Conservation (phyloP, 2,329 filamentous ascomycete species). For the Fusarium denticulatum region DNA sequence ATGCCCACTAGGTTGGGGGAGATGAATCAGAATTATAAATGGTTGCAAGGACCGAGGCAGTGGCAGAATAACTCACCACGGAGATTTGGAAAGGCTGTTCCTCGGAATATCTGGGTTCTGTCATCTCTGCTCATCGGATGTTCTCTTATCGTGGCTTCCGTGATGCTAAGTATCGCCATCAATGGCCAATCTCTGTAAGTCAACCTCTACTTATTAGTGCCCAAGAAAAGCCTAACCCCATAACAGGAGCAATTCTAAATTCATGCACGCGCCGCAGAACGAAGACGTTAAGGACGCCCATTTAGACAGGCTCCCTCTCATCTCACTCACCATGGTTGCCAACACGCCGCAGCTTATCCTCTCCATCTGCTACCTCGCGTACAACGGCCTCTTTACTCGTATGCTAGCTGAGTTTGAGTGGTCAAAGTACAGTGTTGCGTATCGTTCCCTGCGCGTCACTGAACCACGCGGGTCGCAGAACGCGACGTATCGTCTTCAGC, state of each 20-base stretch:
- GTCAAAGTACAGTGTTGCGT: conserved; percentile 16
- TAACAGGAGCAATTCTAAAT: background rate
- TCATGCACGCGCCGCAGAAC: conserved; percentile 14
- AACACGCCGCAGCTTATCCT: conserved; percentile 26
- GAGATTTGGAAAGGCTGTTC: conserved; percentile 12
- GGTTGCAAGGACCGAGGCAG: conserved; percentile 8
- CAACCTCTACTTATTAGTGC: rapidly evolving
- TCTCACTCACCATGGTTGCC: conserved; percentile 16
- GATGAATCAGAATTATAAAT: background rate
- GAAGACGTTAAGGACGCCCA: background rate
- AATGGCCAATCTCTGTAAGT: conserved; percentile 10
- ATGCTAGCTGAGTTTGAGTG: conserved; percentile 36
- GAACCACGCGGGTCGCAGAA: conserved; percentile 23
- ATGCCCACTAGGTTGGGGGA: background rate
- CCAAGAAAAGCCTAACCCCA: background rate
- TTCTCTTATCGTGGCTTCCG: conserved; percentile 3
- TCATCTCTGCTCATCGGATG: conserved; percentile 19
- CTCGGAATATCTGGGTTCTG: conserved; percentile 17
- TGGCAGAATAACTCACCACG: background rate
- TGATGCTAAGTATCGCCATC: conserved; percentile 11
- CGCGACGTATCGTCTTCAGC: conserved; percentile 34
- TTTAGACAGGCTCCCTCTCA: background rate
- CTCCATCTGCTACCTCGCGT: conserved; percentile 24
- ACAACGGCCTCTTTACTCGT: conserved; percentile 30
- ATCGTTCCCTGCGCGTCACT: conserved; percentile 26